phyloP scores from a whole-genome alignment of 768 basidiomycete genomes.

The Kwoniella dendrophila region DNA sequence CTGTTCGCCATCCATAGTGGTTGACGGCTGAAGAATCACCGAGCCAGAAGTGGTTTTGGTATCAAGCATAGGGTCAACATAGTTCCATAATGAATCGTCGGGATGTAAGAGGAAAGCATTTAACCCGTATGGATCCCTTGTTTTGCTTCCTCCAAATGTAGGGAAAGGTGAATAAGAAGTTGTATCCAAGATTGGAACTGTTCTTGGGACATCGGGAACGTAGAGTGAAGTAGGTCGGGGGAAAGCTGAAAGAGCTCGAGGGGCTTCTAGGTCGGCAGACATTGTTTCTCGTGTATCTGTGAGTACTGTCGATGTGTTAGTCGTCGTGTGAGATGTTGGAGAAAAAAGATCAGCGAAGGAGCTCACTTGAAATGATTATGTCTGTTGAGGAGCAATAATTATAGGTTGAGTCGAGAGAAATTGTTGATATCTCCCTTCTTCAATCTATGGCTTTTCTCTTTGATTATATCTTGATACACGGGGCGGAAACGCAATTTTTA shows the following conservation, averaged over 20 bases:
- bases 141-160: conserved; percentile 29
- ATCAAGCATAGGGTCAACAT: conserved; percentile 30
- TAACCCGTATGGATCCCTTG: conserved; percentile 45
- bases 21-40: background rate
- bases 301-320: background rate
- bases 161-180: conserved; percentile 48
- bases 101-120: conserved; percentile 49
- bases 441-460: background rate
- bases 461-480: background rate
- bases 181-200: conserved; percentile 30
- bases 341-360: too few relatives aligned
- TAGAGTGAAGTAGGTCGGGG: conserved; percentile 39
- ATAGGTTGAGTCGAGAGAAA: background rate
- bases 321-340: background rate
- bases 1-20: conserved; percentile 2
- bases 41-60: background rate
- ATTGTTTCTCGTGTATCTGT: conserved; percentile 11
- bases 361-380: background rate
- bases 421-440: background rate
- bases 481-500: conserved; percentile 11
- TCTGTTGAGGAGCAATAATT: background rate
- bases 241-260: conserved; percentile 24
- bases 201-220: conserved; percentile 22
- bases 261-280: conserved; percentile 22
- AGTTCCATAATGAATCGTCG: conserved; percentile 38